A percentile compares a stretch with the other conserved stretches of the same genome.
Evolutionary conservation across 352 stramenopile species (phyloP).

Genomic region (Phytophthora citrophthora): DNA sequence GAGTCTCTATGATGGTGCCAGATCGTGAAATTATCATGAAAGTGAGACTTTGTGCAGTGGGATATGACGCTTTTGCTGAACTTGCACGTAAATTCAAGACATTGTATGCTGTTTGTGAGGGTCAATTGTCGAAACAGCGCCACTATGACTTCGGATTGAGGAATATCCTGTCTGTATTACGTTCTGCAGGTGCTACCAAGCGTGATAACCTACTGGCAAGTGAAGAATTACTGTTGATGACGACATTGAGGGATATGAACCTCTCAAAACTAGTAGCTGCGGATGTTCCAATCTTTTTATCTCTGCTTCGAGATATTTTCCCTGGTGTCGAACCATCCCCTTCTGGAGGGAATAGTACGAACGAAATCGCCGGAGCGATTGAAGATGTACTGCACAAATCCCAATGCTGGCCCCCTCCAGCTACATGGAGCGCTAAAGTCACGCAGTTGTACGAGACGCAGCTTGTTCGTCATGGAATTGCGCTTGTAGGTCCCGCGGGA

Average conservation of each 20-base stretch:
- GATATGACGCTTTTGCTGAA: constrained; percentile 91
- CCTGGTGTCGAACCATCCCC: constrained; percentile 59
- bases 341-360: constrained; percentile 40
- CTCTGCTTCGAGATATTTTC: constrained; percentile 90
- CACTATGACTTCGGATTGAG: constrained; percentile 95
- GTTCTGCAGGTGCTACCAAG: constrained; percentile 96
- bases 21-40: constrained; percentile 97
- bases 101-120: constrained; percentile 95
- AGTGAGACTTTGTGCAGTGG: constrained; percentile 94
- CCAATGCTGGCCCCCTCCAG: constrained; percentile 37
- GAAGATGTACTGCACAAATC: constrained; percentile 71
- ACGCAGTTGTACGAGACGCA: constrained; percentile 94
- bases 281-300: constrained; percentile 93
- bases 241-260: constrained; percentile 95
- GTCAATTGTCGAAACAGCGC: constrained; percentile 93
- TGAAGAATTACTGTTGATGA: constrained; percentile 95
- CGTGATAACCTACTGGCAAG: constrained; percentile 92
- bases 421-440: constrained; percentile 88
- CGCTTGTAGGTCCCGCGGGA: constrained; percentile 87
- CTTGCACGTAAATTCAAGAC: constrained; percentile 96
- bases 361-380: constrained; percentile 79
- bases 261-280: constrained; percentile 93
- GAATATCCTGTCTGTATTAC: constrained; percentile 96
- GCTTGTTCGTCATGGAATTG: constrained; percentile 92
- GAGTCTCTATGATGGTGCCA: constrained; percentile 97